Evolutionary conservation across 176 grass and related monocot species (phyloP), one percentile per base, ranked within the genome.

Genomic region (Microstegium vimineum): DNA sequence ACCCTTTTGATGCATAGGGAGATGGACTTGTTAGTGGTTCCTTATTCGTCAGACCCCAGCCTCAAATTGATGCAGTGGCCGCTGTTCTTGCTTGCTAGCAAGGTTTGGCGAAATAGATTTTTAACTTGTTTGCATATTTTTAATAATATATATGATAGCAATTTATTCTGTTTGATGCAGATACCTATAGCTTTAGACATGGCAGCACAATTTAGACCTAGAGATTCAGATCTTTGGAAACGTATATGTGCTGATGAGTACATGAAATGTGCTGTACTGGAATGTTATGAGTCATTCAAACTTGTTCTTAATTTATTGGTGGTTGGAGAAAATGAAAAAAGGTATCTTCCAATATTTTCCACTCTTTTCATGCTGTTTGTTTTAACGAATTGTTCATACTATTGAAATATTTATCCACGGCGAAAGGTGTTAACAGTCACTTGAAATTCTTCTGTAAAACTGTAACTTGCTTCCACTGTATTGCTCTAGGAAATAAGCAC

Each of bases 251-350:
- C 88, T 34, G 95, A 98, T 65, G 95, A 98, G 76, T 98, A 98
- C 85, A 94, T 98, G 95, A 98, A 98, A 86, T 98, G 92, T 72
- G 92, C 90, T 79, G 92, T 98, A 40, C 73, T 98, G 46, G 95
- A 98, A 91, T 98, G 92, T 80, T 98, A 98, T 1, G 95, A 98
- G 56, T 98, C 95, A 45, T 94, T 94, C 75, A 98, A 98, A 90
- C 92, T 94, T 63, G 92, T 98, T 69, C 92, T 98, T 81, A 87
- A 93, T 81, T 71, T 98, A 85, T 63, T 98, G 68, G 90, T 98
- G n/a, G 79, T 90, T 77, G 95, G 95, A 83, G 95, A 94, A 84
- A 94, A 87, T 88, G 95, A 98, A 49, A 98, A 94, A 85, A 98
- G 92, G 92, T 98, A 80, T 40, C 17, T 57, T 78, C 43, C 23